phyloP scores from a whole-genome alignment of 192 early-diverging fungal genomes.

The Backusella tarrabulga region DNA sequence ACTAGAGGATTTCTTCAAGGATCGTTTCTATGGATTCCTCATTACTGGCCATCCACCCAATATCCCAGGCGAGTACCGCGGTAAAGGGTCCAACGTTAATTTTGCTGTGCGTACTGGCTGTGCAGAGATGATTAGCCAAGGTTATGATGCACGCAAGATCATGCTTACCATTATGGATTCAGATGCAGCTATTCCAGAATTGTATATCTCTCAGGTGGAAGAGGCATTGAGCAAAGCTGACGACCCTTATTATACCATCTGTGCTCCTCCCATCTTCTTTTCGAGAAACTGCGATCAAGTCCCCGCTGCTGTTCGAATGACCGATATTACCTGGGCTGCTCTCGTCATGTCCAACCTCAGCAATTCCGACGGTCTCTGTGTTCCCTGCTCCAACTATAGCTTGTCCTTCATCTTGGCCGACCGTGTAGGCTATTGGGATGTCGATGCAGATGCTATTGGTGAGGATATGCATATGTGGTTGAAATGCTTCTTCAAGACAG shows the following conservation, averaged over 20 bases:
- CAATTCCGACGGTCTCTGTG: slow-evolving; percentile 53
- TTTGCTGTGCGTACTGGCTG: slow-evolving; percentile 52
- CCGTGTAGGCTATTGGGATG: slow-evolving; percentile 74
- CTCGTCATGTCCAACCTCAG: slow-evolving; percentile 73
- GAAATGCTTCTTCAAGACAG: slow-evolving; percentile 74
- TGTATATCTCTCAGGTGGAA: slow-evolving; percentile 59
- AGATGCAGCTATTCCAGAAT: slow-evolving; percentile 74
- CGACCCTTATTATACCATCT: slow-evolving; percentile 40
- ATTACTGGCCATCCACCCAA: slow-evolving; percentile 68
- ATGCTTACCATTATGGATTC: slow-evolving; percentile 66
- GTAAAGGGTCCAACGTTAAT: slow-evolving; percentile 75
- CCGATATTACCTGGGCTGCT: slow-evolving; percentile 74
- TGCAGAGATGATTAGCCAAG: slow-evolving; percentile 26
- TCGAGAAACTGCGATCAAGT: slow-evolving; percentile 64
- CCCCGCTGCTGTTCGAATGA: slow-evolving; percentile 66
- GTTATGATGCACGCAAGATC: slow-evolving; percentile 47
- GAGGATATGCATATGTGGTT: slow-evolving; percentile 55
- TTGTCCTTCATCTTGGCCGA: slow-evolving; percentile 71
- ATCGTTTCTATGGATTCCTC: slow-evolving; percentile 63
- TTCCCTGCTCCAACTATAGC: slow-evolving; percentile 78
- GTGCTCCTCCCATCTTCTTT: slow-evolving; percentile 52
- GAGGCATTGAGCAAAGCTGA: slow-evolving; percentile 32
- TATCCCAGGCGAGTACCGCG: slow-evolving; percentile 71
- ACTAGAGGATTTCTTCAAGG: slow-evolving; percentile 51
- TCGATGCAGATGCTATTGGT: slow-evolving; percentile 59